Conservation (phyloP, 2,329 filamentous ascomycete species). For the Colletotrichum sp. region DNA sequence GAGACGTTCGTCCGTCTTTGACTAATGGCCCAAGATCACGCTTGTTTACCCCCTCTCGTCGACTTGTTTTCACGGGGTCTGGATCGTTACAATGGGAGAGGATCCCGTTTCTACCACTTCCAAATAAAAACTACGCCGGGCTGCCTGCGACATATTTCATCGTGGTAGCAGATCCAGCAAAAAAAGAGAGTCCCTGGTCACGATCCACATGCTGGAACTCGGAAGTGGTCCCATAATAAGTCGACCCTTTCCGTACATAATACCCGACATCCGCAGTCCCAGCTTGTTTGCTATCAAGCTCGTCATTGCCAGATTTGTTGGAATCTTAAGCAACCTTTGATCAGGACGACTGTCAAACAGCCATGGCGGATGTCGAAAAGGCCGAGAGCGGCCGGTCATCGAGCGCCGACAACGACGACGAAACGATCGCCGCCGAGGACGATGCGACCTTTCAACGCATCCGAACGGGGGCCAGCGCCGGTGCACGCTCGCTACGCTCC, state of each 20-base stretch:
- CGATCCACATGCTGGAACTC: slow-evolving; percentile 17
- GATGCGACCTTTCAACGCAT: slow-evolving; percentile 28
- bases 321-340: neutral
- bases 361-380: slow-evolving; percentile 18
- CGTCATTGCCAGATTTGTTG: neutral
- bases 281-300: neutral
- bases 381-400: slow-evolving; percentile 4
- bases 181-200: neutral
- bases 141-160: neutral
- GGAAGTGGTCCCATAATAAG: slow-evolving; percentile 5
- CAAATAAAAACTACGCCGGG: neutral
- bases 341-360: neutral
- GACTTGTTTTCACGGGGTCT: neutral
- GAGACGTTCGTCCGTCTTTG: neutral
- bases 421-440: slow-evolving; percentile 1
- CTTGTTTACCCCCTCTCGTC: neutral
- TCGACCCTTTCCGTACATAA: neutral
- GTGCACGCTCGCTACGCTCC: slow-evolving; percentile 19
- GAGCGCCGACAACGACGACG: neutral
- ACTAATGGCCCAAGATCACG: neutral
- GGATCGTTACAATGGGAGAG: neutral
- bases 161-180: neutral
- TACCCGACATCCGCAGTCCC: slow-evolving; percentile 11
- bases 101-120: neutral
- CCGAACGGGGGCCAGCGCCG: slow-evolving; percentile 18